Conservation (phyloP, 106 monocot genomes). For the Acorus gramineus region DNA sequence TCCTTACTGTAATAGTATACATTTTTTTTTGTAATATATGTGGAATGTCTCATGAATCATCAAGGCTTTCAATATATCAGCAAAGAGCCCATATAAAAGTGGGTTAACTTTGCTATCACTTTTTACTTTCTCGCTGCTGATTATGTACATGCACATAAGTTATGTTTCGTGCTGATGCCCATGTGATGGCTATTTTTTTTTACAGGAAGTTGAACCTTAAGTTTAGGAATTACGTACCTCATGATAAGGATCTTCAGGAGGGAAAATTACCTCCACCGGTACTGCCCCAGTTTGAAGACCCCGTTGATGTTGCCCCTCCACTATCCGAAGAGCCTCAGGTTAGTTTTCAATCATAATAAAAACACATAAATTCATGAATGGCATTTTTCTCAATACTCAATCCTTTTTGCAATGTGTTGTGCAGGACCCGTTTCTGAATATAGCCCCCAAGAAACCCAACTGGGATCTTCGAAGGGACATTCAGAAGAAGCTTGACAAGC, state of each 20-base stretch:
- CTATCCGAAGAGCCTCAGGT: conserved; percentile 62
- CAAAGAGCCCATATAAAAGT: too few species aligned
- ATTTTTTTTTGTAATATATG: too few species aligned
- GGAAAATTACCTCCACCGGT: conserved; percentile 65
- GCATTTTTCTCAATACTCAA: neutral
- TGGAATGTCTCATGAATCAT: too few species aligned
- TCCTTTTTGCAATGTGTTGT: neutral
- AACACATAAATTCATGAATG: neutral
- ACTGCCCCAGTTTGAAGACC: conserved; percentile 94
- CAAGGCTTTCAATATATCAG: too few species aligned
- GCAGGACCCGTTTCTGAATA: conserved; percentile 93
- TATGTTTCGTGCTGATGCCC: too few species aligned
- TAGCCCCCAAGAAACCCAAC: conserved; percentile 99
- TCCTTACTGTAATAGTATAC: too few species aligned
- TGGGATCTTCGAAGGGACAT: conserved; percentile 94
- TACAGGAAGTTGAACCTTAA: conserved; percentile 58
- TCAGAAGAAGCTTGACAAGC: conserved; percentile 92
- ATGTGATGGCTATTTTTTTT: neutral
- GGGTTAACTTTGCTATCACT: too few species aligned
- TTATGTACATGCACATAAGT: too few species aligned
- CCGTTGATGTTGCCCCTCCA: conserved; percentile 33
- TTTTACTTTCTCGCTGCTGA: too few species aligned
- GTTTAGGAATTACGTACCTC: conserved; percentile 96
- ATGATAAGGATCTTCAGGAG: conserved; percentile 84
- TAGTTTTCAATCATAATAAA: neutral